Percentiles rank a stretch among this genome's conserved stretches.
phyloP scores from a whole-genome alignment of 805 yeast species.

The Kodamaea kakaduensis region DNA sequence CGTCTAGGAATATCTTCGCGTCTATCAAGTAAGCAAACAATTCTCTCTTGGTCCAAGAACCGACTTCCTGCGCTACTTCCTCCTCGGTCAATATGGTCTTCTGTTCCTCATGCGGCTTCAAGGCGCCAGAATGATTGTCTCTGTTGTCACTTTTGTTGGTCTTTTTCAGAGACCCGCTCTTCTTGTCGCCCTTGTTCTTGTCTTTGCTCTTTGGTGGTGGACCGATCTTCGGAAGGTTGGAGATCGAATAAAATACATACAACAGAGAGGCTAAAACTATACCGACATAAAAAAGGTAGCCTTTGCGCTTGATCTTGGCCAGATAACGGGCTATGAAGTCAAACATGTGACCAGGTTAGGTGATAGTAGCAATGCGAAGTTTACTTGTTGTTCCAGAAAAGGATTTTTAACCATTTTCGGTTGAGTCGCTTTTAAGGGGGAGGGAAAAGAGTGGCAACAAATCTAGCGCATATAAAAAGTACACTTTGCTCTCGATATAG shows the following conservation, averaged over 20 bases:
- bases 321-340: slow-evolving; percentile 30
- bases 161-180: neutral
- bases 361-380: slow-evolving; percentile 1
- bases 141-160: neutral
- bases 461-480: slow-evolving; percentile 6
- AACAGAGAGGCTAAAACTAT: slow-evolving; percentile 27
- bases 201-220: slow-evolving; percentile 11
- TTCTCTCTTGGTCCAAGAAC: slow-evolving; percentile 18
- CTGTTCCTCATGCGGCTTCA: neutral
- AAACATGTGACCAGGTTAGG: slow-evolving; percentile 2
- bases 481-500: neutral
- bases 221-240: slow-evolving; percentile 14
- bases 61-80: slow-evolving; percentile 4
- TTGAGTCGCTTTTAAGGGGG: slow-evolving; percentile 9
- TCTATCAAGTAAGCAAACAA: slow-evolving; percentile 16
- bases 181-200: slow-evolving; percentile 3
- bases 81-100: neutral
- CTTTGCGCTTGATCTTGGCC: slow-evolving; percentile 29
- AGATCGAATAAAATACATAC: slow-evolving; percentile 23
- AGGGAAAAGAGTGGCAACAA: slow-evolving; percentile 7
- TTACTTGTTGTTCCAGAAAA: slow-evolving; percentile 1
- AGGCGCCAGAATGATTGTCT: neutral
- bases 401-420: slow-evolving; percentile 2
- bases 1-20: slow-evolving; percentile 15
- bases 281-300: slow-evolving; percentile 32